Conservation (phyloP, 1,284 basidiomycete species). For the Sanghuangporus baumii region DNA sequence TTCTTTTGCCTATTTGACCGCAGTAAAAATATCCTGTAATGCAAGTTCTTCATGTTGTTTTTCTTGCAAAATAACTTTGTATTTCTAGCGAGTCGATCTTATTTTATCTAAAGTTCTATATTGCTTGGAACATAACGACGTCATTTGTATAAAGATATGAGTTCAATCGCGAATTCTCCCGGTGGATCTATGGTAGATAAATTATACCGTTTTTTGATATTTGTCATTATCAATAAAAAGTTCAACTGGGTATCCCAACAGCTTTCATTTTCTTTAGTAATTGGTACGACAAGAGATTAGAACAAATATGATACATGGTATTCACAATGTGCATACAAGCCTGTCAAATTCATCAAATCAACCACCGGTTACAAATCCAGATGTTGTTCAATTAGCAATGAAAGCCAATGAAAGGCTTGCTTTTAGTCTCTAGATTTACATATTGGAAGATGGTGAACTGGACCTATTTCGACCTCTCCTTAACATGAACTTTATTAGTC, state of each 20-base stretch:
- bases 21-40: neutral
- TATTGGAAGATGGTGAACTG: too few relatives aligned
- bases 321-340: too few relatives aligned
- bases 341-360: too few relatives aligned
- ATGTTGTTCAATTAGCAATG: too few relatives aligned
- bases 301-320: too few relatives aligned
- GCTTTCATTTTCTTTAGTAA: neutral
- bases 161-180: neutral
- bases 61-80: neutral
- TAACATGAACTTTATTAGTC: too few relatives aligned
- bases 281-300: neutral
- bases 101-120: neutral
- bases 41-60: neutral
- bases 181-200: neutral
- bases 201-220: neutral
- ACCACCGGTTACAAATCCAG: too few relatives aligned
- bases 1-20: neutral
- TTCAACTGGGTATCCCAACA: neutral
- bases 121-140: too few relatives aligned
- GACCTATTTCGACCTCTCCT: too few relatives aligned
- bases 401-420: too few relatives aligned
- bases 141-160: neutral
- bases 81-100: neutral
- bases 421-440: too few relatives aligned
- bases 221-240: neutral